phyloP scores from a whole-genome alignment of 495 filamentous ascomycete genomes.

The Xylaria flabelliformis region DNA sequence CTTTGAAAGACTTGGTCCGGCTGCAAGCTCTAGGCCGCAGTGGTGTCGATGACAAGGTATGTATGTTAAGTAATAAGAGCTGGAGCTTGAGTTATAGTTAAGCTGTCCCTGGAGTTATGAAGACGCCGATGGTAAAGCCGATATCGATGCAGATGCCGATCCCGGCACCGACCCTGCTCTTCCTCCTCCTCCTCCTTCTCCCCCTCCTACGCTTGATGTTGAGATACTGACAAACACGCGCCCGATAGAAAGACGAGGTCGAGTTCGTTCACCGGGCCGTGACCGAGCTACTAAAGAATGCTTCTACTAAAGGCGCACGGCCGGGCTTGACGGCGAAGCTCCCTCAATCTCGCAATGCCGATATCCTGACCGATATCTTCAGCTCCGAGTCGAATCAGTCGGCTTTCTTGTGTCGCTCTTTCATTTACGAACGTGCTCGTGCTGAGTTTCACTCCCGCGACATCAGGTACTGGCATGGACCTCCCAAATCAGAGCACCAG shows the following conservation, averaged over 20 bases:
- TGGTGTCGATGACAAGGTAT: conserved; percentile 41
- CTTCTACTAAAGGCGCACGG: conserved; percentile 34
- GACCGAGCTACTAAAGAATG: conserved; percentile 45
- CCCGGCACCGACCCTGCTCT: not conserved
- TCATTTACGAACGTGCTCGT: conserved; percentile 56
- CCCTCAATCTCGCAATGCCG: conserved; percentile 51
- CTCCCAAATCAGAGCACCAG: conserved; percentile 48
- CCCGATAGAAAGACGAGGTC: conserved; percentile 39
- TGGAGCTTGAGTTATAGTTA: not conserved
- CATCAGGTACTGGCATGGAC: conserved; percentile 12
- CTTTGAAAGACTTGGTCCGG: conserved; percentile 55
- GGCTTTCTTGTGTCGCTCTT: conserved; percentile 58
- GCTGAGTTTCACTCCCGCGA: conserved; percentile 27
- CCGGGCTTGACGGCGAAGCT: conserved; percentile 35
- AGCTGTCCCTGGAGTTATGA: not conserved
- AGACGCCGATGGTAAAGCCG: not conserved
- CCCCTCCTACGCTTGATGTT: conserved; percentile 28
- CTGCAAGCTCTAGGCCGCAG: conserved; percentile 50
- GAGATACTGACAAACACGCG: not conserved
- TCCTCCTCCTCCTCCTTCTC: not conserved
- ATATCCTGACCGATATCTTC: conserved; percentile 54
- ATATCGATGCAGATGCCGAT: not conserved
- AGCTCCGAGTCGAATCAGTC: conserved; percentile 44
- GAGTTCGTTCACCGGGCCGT: conserved; percentile 48
- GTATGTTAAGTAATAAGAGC: not conserved